Conservation (phyloP, 352 stramenopile species). For the Globisporangium parvum region DNA sequence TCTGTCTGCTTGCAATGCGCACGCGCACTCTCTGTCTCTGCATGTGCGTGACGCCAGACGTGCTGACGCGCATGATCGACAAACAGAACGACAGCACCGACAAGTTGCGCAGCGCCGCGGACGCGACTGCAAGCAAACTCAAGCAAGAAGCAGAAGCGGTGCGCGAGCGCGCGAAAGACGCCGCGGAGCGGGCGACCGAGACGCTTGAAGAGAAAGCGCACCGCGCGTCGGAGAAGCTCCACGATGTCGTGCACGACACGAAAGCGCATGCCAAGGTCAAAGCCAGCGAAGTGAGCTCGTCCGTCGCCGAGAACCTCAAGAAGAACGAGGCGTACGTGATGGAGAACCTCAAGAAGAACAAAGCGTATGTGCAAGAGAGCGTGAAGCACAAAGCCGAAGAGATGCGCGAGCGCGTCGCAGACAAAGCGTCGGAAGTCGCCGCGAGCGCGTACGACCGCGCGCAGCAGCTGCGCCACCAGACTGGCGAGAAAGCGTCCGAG, state of each 20-base stretch:
- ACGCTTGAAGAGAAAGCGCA: conserved; percentile 12
- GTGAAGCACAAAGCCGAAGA: too few species aligned
- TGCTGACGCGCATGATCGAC: background rate
- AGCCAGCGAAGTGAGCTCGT: conserved; percentile 4
- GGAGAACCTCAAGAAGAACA: conserved; percentile 45
- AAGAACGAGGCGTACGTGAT: conserved; percentile 23
- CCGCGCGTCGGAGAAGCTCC: conserved; percentile 22
- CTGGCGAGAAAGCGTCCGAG: conserved; percentile 21
- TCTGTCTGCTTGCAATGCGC: too few species aligned
- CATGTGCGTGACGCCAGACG: background rate
- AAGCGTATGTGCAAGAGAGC: conserved; percentile 38
- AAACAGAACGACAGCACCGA: conserved; percentile 7
- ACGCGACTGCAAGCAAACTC: conserved; percentile 9
- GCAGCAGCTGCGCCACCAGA: too few species aligned
- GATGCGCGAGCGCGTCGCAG: conserved; percentile 13
- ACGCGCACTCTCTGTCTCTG: background rate
- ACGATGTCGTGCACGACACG: conserved; percentile 17
- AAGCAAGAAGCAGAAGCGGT: conserved; percentile 12
- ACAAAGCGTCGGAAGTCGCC: too few species aligned
- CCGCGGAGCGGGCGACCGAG: background rate
- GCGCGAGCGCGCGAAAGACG: conserved; percentile 12
- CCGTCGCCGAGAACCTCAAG: conserved; percentile 16
- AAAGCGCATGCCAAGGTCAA: conserved; percentile 23
- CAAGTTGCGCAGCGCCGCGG: conserved; percentile 5
- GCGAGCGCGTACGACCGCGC: too few species aligned